Base-by-base conservation (phyloP, 805 yeast species). In the Monosporozyma servazzii region DNA sequence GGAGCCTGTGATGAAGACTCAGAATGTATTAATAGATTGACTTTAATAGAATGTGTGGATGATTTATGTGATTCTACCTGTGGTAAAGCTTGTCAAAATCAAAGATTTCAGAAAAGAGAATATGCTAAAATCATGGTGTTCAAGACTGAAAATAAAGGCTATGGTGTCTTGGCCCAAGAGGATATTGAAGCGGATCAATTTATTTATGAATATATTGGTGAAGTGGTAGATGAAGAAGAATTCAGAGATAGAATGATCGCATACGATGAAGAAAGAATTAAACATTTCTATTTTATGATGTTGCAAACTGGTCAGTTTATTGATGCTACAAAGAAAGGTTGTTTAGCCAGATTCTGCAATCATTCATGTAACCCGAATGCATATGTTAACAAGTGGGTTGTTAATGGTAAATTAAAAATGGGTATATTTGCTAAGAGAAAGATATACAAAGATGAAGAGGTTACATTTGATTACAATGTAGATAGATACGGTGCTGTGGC, bases 291-390 rank as follows among this genome's bases (percentile, higher is more conserved):
- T 69, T 90, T 90, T 68, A 90, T 90, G 97, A 88, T 88, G 96
- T 76, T 90, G 53, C 93, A 88, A 60, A 86, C 83, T 65, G 89
- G 88, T 53, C 91, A 91, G 64, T 93, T 89, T 64, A 88, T 91
- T 53, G 99, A 91, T 68, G 99, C 99, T 47, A 91, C 98, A 1
- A 76, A 76, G 47, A 85, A 80, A 70, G 99, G 98, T 7, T 80
- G 88, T 18, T 69, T 91, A 51, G 96, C 96, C 1, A 75, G 99
- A 52, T 93, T 90, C 70, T 86, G 93, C 64, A 91, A 91, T 68
- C 99, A 91, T 69, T 88, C 96, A 20, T 91, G 99, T 68, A 82
- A 80, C 61, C 99, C 99, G 11, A 93, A 93, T 67, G 91, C 96
- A 21, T 88, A 79, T 60, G 96, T 91, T 43, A 96, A 91, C 67